Conservation (phyloP, 257 asterid species). For the Gynochthodes officinalis region DNA sequence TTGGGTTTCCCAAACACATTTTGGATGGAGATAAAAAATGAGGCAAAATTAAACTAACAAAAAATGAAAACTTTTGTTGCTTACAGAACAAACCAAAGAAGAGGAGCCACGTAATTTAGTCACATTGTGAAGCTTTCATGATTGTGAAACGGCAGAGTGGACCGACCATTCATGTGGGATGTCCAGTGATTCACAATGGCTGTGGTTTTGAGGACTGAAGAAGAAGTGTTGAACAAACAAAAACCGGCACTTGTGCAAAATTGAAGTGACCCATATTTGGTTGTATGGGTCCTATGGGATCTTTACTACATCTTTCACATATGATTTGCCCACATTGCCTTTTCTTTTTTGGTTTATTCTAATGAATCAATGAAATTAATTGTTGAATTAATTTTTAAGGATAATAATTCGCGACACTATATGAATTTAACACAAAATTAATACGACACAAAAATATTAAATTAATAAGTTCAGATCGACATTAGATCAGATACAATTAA, state of each 20-base stretch:
- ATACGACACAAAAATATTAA: too few relatives aligned
- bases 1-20: too few relatives aligned
- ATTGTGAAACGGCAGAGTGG: background rate
- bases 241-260: background rate
- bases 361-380: background rate
- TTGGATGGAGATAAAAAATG: too few relatives aligned
- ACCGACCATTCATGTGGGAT: background rate
- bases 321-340: background rate
- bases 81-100: too few relatives aligned
- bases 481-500: too few relatives aligned
- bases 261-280: background rate
- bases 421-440: too few relatives aligned
- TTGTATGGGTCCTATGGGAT: background rate
- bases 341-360: background rate
- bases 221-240: background rate
- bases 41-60: too few relatives aligned
- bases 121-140: slow-evolving; percentile 1
- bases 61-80: too few relatives aligned
- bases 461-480: too few relatives aligned
- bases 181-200: background rate
- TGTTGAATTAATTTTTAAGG: too few relatives aligned
- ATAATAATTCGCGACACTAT: too few relatives aligned
- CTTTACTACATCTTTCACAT: background rate
- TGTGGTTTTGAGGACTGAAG: background rate
- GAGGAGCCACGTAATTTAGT: too few relatives aligned